phyloP scores from a whole-genome alignment of 2,329 filamentous ascomycete species.

The Fusarium sp. region DNA sequence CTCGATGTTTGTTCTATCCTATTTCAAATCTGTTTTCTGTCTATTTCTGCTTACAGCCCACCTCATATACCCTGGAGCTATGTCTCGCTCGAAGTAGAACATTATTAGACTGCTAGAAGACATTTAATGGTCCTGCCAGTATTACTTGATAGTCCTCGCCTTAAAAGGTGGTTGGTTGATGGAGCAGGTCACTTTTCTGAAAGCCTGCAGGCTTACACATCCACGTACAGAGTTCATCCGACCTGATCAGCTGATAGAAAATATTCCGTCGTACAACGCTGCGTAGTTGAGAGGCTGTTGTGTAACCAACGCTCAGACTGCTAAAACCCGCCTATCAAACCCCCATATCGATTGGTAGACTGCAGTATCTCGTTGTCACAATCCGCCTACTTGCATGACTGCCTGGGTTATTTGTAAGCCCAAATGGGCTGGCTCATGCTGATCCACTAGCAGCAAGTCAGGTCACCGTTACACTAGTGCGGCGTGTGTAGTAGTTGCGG shows the following conservation, averaged over 20 bases:
- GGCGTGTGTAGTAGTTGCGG: slow-evolving; percentile 4
- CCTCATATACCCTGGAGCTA: slow-evolving; percentile 15
- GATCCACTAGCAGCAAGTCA: slow-evolving; percentile 1
- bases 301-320: slow-evolving; percentile 19
- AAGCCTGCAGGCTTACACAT: neutral
- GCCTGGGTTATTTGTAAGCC: neutral
- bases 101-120: slow-evolving; percentile 3
- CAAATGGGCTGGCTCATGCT: neutral
- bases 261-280: slow-evolving; percentile 8
- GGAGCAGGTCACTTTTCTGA: neutral
- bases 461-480: slow-evolving; percentile 23
- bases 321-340: neutral
- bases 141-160: neutral
- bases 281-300: neutral
- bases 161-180: neutral
- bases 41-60: slow-evolving; percentile 9
- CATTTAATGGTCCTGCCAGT: neutral
- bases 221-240: neutral
- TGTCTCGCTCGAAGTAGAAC: slow-evolving; percentile 1
- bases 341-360: neutral
- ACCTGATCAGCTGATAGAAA: slow-evolving; percentile 9
- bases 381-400: neutral
- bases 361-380: neutral
- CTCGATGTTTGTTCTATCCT: slow-evolving; percentile 19
- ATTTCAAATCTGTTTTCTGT: slow-evolving; percentile 9